phyloP scores from a whole-genome alignment of 2,329 filamentous ascomycete genomes.

The Trichoderma sp. region DNA sequence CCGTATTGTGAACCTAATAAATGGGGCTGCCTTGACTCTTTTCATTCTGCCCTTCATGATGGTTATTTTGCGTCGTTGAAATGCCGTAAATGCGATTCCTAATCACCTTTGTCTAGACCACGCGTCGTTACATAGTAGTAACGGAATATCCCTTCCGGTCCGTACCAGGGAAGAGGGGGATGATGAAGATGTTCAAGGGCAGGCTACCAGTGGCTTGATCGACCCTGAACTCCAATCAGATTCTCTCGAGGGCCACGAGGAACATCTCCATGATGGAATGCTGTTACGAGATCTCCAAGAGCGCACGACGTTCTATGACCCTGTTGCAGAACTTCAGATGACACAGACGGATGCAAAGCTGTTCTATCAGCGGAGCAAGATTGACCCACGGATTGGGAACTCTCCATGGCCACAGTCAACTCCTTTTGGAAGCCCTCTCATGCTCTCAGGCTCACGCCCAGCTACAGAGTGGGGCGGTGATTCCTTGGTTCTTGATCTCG shows the following conservation, averaged over 20 bases:
- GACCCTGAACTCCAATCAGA: slow-evolving; percentile 24
- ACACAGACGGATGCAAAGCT: slow-evolving; percentile 92
- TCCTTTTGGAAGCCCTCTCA: slow-evolving; percentile 47
- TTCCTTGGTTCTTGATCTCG: slow-evolving; percentile 33
- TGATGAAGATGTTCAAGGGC: slow-evolving; percentile 28
- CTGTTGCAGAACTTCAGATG: slow-evolving; percentile 89
- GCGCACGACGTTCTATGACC: slow-evolving; percentile 88
- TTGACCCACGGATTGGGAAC: slow-evolving; percentile 47
- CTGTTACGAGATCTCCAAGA: slow-evolving; percentile 59
- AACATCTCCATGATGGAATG: slow-evolving; percentile 52
- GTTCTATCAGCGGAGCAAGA: slow-evolving; percentile 87
- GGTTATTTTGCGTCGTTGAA: neutral
- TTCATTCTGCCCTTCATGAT: neutral
- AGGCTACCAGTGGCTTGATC: slow-evolving; percentile 26
- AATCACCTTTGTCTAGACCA: neutral
- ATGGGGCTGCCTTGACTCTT: neutral
- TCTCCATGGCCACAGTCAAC: slow-evolving; percentile 42
- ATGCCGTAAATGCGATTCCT: neutral
- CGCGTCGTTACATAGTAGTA: slow-evolving; percentile 9
- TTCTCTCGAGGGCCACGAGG: slow-evolving; percentile 25
- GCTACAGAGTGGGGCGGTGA: slow-evolving; percentile 38
- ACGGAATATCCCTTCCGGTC: slow-evolving; percentile 23
- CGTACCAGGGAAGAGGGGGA: slow-evolving; percentile 33
- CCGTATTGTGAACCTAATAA: neutral
- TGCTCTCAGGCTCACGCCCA: slow-evolving; percentile 36